Percentiles rank a stretch among this genome's conserved stretches.
These are phyloP conservation scores for Moesziomyces antarcticus DNA, from an alignment of 1,284 basidiomycete species.

Conservation along the genomic window DNA sequence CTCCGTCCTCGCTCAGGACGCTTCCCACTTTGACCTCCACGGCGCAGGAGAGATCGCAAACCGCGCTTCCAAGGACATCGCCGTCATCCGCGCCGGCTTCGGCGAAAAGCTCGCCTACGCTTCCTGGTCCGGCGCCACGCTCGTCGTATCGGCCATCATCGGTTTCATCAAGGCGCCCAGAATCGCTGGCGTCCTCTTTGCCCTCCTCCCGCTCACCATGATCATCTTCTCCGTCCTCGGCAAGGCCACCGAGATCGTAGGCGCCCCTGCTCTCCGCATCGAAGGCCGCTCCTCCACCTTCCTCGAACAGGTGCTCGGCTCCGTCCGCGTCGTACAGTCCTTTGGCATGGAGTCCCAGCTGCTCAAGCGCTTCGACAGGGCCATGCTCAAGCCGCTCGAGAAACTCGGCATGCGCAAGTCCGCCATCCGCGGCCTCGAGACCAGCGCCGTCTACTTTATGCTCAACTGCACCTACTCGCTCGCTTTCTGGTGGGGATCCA, in stretches of 20 bases:
- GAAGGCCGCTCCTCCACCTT: conserved; percentile 68
- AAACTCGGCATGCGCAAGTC: conserved; percentile 63
- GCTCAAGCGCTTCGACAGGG: conserved; percentile 65
- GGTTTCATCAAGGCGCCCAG: conserved; percentile 68
- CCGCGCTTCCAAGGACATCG: conserved; percentile 68
- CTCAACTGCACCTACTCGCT: conserved; percentile 54
- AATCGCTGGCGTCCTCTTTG: conserved; percentile 69
- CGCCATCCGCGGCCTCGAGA: conserved; percentile 58
- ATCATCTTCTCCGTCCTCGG: conserved; percentile 64
- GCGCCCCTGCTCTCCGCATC: conserved; percentile 60
- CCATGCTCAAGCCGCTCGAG: conserved; percentile 66
- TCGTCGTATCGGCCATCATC: conserved; percentile 67
- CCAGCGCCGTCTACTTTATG: conserved; percentile 54
- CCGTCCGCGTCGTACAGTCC: conserved; percentile 69
- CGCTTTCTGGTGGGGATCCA: conserved; percentile 61
- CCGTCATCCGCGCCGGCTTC: conserved; percentile 67
- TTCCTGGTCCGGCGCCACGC: conserved; percentile 64
- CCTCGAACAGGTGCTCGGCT: conserved; percentile 69
- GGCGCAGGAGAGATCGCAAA: conserved; percentile 70
- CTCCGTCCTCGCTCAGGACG: conserved; percentile 69
- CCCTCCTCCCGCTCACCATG: conserved; percentile 67
- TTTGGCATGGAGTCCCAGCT: conserved; percentile 67
- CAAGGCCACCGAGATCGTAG: conserved; percentile 62
- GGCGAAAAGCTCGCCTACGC: conserved; percentile 69
- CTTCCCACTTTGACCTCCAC: conserved; percentile 69